Conservation (phyloP, 2,329 filamentous ascomycete species). For the Pezicula neosporulosa region DNA sequence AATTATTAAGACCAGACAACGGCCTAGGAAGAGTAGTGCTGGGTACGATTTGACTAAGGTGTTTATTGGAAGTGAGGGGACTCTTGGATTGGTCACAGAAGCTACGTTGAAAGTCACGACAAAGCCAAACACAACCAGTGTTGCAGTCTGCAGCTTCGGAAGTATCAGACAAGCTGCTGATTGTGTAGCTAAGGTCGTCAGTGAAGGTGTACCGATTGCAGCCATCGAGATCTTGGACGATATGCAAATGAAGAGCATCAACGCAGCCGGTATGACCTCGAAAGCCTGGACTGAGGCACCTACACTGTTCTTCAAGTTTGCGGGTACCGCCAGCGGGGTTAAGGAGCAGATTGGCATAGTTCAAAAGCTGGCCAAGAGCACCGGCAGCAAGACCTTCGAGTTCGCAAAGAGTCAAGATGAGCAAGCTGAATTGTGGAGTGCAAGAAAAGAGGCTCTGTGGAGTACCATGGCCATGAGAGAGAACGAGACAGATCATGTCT, state of each 20-base stretch:
- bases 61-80: conserved; percentile 90
- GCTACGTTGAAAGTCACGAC: conserved; percentile 84
- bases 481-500: conserved; percentile 66
- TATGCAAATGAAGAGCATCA: conserved; percentile 75
- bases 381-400: conserved; percentile 68
- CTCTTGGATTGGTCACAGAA: conserved; percentile 86
- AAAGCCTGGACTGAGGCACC: conserved; percentile 69
- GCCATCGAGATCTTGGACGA: conserved; percentile 94
- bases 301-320: conserved; percentile 83
- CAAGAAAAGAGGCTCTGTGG: conserved; percentile 82
- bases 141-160: conserved; percentile 69
- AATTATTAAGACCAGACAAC: conserved; percentile 82
- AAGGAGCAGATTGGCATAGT: conserved; percentile 76
- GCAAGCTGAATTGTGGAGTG: conserved; percentile 76
- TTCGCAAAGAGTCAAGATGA: conserved; percentile 71
- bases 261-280: conserved; percentile 61
- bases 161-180: conserved; percentile 36
- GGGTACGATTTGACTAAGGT: conserved; percentile 89
- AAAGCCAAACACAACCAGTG: conserved; percentile 73
- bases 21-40: conserved; percentile 84
- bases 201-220: conserved; percentile 76
- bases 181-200: conserved; percentile 78
- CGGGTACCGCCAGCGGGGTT: conserved; percentile 65
- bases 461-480: conserved; percentile 65
- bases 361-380: conserved; percentile 54